phyloP scores from a whole-genome alignment of 352 stramenopile genomes.

The Thraustochytrium sp. region DNA sequence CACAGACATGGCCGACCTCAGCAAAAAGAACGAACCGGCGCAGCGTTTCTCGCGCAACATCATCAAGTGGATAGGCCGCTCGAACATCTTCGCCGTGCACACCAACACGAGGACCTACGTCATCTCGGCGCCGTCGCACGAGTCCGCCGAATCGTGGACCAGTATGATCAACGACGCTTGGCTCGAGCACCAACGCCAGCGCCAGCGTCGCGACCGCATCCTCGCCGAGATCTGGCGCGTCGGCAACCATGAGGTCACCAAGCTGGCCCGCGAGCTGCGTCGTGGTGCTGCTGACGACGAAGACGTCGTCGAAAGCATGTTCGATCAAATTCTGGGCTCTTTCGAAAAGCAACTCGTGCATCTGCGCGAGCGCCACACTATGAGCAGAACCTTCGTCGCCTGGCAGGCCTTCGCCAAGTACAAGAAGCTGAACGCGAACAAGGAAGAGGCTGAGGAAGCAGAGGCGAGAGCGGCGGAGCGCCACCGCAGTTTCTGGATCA shows the following conservation, averaged over 20 bases:
- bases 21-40: neutral
- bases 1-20: neutral
- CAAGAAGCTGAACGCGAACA: too few relatives aligned
- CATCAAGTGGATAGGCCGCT: neutral
- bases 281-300: neutral
- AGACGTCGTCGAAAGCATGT: conserved; percentile 12
- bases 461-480: too few relatives aligned
- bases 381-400: too few relatives aligned
- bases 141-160: neutral
- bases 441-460: too few relatives aligned
- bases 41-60: neutral
- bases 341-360: too few relatives aligned
- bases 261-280: neutral
- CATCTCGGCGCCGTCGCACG: neutral
- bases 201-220: neutral
- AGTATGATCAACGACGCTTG: neutral
- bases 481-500: too few relatives aligned
- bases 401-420: too few relatives aligned
- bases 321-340: too few relatives aligned
- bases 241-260: neutral
- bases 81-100: conserved; percentile 9
- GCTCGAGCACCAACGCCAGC: neutral
- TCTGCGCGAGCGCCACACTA: too few relatives aligned
- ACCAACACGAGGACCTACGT: conserved; percentile 4
- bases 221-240: neutral